Evolutionary conservation across 805 yeast genomes (phyloP).

Genomic region (Wickerhamomyces hampshirensis): DNA sequence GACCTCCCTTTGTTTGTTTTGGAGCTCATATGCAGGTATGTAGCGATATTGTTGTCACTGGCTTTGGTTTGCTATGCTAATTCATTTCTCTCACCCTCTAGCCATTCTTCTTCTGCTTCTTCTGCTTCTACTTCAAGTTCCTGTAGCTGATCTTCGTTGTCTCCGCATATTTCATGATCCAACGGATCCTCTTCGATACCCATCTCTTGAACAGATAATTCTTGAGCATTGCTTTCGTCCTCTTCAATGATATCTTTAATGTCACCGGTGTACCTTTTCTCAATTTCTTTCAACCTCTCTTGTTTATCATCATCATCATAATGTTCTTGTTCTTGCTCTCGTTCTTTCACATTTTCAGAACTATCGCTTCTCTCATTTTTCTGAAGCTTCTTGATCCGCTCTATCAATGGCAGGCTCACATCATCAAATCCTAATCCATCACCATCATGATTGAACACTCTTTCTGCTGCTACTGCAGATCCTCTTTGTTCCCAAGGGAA

Average conservation of each 20-base stretch:
- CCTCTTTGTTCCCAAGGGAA: conserved; percentile 28
- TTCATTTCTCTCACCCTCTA: background rate
- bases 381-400: conserved; percentile 16
- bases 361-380: too few relatives aligned
- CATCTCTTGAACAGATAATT: background rate
- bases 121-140: conserved; percentile 4
- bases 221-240: background rate
- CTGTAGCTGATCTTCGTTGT: too few relatives aligned
- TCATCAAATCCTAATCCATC: conserved; percentile 7
- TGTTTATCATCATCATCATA: conserved; percentile 13
- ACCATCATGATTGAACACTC: conserved; percentile 19
- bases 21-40: too few relatives aligned
- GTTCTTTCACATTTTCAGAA: conserved; percentile 1
- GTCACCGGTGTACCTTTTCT: conserved; percentile 12
- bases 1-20: too few relatives aligned
- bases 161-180: background rate
- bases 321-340: conserved; percentile 12
- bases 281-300: conserved; percentile 20
- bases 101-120: conserved; percentile 1
- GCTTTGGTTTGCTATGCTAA: background rate
- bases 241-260: conserved; percentile 3
- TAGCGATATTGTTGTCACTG: background rate
- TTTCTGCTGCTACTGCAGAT: conserved; percentile 9
- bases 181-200: background rate
- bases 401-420: conserved; percentile 17